A percentile compares a stretch with the other conserved stretches of the same genome.
Evolutionary conservation across 805 yeast genomes (phyloP).

Genomic region (Torulaspora quercuum): DNA sequence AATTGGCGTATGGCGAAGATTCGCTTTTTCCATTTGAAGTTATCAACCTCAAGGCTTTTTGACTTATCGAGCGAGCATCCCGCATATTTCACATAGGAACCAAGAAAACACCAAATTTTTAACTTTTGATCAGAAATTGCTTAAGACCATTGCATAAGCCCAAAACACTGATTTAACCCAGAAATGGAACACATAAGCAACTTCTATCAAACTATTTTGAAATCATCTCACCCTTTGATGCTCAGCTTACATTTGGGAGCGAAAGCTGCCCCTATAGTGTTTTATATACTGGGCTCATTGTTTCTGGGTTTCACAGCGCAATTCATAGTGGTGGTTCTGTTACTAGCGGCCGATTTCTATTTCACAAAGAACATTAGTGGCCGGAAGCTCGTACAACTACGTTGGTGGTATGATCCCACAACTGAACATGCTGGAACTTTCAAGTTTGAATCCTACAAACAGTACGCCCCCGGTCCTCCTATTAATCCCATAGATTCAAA

Average conservation of each 20-base stretch:
- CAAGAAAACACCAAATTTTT: too few relatives aligned
- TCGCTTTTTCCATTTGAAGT: too few relatives aligned
- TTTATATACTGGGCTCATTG: conserved; percentile 34
- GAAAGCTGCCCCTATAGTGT: conserved; percentile 33
- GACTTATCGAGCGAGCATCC: too few relatives aligned
- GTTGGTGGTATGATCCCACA: conserved; percentile 93
- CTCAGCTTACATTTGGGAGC: conserved; percentile 32
- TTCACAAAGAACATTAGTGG: conserved; percentile 89
- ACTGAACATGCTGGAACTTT: conserved; percentile 28
- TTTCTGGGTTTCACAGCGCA: conserved; percentile 40
- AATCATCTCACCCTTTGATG: conserved; percentile 36
- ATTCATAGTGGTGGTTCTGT: conserved; percentile 71
- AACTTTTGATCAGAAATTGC: too few relatives aligned
- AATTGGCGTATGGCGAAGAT: too few relatives aligned
- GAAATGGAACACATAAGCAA: conserved; percentile 33
- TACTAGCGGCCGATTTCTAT: conserved; percentile 91
- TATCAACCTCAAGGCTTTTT: too few relatives aligned
- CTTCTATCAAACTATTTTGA: conserved; percentile 35
- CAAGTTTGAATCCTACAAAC: conserved; percentile 36
- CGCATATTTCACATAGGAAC: too few relatives aligned
- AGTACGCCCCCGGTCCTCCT: conserved; percentile 40
- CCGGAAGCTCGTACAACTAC: conserved; percentile 79
- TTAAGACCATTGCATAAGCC: too few relatives aligned
- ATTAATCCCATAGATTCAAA: conserved; percentile 91
- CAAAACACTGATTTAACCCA: too few relatives aligned